Base-by-base conservation (phyloP, 2,329 filamentous ascomycete species). In the Aspergillaceae sp. region DNA sequence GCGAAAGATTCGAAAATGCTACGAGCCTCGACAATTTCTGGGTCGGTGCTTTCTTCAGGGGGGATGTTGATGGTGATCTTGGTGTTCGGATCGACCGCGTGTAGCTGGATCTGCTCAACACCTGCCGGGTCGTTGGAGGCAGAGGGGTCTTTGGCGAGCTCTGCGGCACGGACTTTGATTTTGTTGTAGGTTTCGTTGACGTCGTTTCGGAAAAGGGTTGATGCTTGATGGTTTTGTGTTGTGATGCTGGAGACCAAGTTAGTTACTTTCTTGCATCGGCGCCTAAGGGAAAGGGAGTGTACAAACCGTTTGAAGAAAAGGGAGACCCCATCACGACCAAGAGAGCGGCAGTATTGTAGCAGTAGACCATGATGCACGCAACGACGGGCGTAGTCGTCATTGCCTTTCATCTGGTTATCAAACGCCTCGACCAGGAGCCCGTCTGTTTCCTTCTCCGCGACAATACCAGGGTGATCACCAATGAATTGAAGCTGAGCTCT, bases 51-150 rank as follows among this genome's bases (percentile, higher is more conserved):
- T 27, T 80, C 75, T 35, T 75, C 74, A 0, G 84, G 74, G 8
- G 92, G 91, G 35, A 94, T 84, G 45, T 72, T 79, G 66, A 97
- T 96, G 63, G 87, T 86, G 65, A 98, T 96, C 50, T 86, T 84
- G 3, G 91, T 96, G 41, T 85, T 86, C 0, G 91, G 91, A 65
- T 96, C 89, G 7, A 98, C 90, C 9, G 92, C 91, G 64, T 98
- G 92, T 41, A 98, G 77, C 69, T 98, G 94, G 56, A 98, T 98
- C 68, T 96, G 91, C 72, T 98, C 92, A 7, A 94, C 85, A 19
- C 84, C 87, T 27, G 76, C 79, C 2, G 69, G 69, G 5, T 73
- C 72, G 40, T 68, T 65, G 19, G 73, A 74, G 4, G 71, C 74
- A 40, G 75, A 70, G 48, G 74, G 68, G 56, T 84, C 75, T 51